phyloP scores from a whole-genome alignment of 179 eudicot genomes.

The Spergularia azorica region DNA sequence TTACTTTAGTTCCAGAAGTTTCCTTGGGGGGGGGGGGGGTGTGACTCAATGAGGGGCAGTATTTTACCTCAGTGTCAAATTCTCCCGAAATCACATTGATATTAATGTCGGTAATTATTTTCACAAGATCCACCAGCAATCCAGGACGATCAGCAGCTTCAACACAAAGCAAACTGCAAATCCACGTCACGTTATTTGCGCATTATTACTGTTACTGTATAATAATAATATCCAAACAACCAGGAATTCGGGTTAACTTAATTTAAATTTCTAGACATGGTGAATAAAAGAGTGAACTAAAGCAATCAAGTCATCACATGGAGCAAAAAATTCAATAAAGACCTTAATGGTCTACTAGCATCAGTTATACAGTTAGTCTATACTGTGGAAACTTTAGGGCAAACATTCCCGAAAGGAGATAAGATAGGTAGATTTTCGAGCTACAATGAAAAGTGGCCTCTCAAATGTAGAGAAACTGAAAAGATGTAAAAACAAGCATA shows the following conservation, averaged over 20 bases:
- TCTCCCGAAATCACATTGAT: constrained; percentile 88
- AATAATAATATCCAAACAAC: neutral
- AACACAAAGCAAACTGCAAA: constrained; percentile 80
- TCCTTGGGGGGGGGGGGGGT: too few species aligned
- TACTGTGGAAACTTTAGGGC: too few species aligned
- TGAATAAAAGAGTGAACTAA: neutral
- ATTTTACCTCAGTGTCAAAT: constrained; percentile 88
- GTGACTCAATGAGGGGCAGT: neutral
- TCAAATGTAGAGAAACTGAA: neutral
- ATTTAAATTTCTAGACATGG: neutral
- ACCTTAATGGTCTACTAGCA: neutral
- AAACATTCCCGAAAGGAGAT: neutral
- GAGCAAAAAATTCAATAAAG: neutral
- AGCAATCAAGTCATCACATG: neutral
- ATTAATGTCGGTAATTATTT: constrained; percentile 70
- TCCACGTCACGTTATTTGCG: constrained; percentile 6
- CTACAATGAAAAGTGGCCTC: neutral
- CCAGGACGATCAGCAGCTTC: constrained; percentile 94
- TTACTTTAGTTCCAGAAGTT: neutral
- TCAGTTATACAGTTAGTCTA: neutral
- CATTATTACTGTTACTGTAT: too few species aligned
- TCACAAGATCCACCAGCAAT: constrained; percentile 91
- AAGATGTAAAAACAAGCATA: neutral
- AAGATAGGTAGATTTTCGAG: neutral
- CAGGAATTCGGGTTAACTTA: neutral